Evolutionary conservation across 2,329 filamentous ascomycete genomes (phyloP).

Genomic region (Trichoderma afroharzianum): DNA sequence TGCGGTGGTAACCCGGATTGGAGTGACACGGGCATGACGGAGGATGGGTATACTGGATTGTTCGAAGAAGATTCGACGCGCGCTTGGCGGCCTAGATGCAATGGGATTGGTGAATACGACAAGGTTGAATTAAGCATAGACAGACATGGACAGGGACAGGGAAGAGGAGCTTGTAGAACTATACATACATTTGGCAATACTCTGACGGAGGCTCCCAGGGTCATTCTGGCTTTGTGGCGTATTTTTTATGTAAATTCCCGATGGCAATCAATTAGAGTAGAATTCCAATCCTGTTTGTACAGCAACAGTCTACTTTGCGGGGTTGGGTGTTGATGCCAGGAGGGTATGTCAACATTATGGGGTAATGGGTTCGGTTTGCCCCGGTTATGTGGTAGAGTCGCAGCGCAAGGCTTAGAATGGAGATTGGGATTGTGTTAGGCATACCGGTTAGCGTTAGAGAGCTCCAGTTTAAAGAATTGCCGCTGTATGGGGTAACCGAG

Average conservation of each 20-base stretch:
- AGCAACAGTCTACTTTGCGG: neutral
- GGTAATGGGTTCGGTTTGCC: neutral
- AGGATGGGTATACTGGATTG: constrained; percentile 87
- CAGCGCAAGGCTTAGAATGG: neutral
- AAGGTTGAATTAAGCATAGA: neutral
- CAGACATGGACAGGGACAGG: neutral
- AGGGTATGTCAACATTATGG: neutral
- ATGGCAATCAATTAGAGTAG: neutral
- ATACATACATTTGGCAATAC: constrained; percentile 12
- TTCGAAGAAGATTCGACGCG: constrained; percentile 72
- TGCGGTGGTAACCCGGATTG: constrained; percentile 76
- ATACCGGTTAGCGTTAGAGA: neutral
- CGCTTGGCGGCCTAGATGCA: constrained; percentile 53
- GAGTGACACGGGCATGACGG: constrained; percentile 89
- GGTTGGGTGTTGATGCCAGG: neutral
- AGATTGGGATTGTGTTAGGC: neutral
- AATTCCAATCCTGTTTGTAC: neutral
- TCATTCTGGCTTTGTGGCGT: neutral
- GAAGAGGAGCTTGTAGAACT: neutral
- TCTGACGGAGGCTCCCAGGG: constrained; percentile 8
- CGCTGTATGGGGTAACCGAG: neutral
- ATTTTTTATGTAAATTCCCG: neutral
- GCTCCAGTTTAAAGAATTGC: neutral
- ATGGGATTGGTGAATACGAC: neutral
- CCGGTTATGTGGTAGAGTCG: neutral